Evolutionary conservation across 805 yeast species (phyloP).

Genomic region (Starmerella potacharoeniae): DNA sequence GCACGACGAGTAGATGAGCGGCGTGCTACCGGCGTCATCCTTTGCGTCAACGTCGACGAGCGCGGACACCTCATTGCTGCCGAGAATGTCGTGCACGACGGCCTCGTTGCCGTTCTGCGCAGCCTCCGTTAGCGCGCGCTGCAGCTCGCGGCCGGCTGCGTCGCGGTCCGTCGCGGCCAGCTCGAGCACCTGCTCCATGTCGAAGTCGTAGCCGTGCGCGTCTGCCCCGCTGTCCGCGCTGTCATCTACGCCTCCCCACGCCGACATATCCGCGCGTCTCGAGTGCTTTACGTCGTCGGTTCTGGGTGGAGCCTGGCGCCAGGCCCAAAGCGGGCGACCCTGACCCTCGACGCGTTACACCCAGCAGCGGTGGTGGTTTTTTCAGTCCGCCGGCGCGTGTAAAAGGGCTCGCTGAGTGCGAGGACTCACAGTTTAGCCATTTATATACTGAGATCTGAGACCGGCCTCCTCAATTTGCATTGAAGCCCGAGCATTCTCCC

Average conservation of each 20-base stretch:
- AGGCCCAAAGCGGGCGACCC: not conserved
- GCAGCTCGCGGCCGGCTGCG: constrained; percentile 21
- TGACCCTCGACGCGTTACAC: not conserved
- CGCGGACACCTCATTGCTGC: constrained; percentile 18
- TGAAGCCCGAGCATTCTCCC: too few species aligned
- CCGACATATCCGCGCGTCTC: constrained; percentile 10
- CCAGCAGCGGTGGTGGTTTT: not conserved
- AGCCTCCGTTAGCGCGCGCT: constrained; percentile 27
- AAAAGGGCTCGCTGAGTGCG: too few species aligned
- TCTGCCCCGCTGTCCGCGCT: constrained; percentile 6
- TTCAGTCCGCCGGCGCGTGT: too few species aligned
- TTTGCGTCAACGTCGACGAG: constrained; percentile 27
- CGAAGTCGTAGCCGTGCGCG: constrained; percentile 1
- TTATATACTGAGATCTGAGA: too few species aligned
- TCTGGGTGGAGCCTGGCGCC: not conserved
- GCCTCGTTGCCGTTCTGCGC: constrained; percentile 30
- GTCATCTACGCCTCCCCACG: constrained; percentile 18
- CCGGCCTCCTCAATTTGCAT: too few species aligned
- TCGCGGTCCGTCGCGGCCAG: constrained; percentile 8
- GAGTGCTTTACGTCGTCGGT: not conserved
- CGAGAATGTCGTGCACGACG: constrained; percentile 25
- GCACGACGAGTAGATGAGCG: constrained; percentile 32
- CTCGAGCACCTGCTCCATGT: not conserved
- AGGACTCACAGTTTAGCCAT: too few species aligned
- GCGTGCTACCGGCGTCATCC: constrained; percentile 32